Base-by-base conservation (phyloP, 73 alveolate genomes). In the Paramecium pentaurelia region DNA sequence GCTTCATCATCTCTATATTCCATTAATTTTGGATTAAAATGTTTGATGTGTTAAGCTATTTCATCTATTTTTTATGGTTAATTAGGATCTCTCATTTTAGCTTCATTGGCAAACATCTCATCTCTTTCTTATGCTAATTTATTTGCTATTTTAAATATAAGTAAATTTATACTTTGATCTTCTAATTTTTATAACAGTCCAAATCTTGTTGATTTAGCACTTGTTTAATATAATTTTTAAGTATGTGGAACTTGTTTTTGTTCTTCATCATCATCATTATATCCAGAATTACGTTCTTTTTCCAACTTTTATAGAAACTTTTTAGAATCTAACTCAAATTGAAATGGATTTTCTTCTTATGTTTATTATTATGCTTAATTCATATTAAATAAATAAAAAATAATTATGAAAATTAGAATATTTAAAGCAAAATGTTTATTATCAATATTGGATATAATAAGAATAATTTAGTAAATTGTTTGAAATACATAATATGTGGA, bases 61-160 rank as follows among this genome's bases (percentile, higher is more conserved):
- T 22, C 38, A 38, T 75, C 88, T 16, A 75, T 38, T 75, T 75
- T 34, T 25, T 28, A 22, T 8, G 84, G 60, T 37, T 75, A 30
- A 38, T 75, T 75, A 6, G 88, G 88, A 42, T 75, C 60, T 4
- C 60, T 30, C 58, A 42, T 38, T 42, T 75, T 75, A 18, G 88
- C 60, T 75, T 75, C 64, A 18, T 75, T 42, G 14, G 77, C 89
- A 42, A 60, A 87, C 28, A 77, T 64, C 71, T 87, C 86, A 64
- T 87, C 93, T 68, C 93, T 87, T 37, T 73, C 93, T 70, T 87
- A 40, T 27, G 93, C 93, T 58, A 87, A 44, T 40, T 87, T 87
- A 64, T 87, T 77, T 22, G 93, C 93, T 87, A 59, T 34, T 87
- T 38, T 1, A 8, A 34, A 28, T 64, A 12, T 2, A 36, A 25